Evolutionary conservation across 176 grass and related monocot genomes (phyloP), one percentile per base, ranked within the genome.

Genomic region (Saccharum spontaneum): DNA sequence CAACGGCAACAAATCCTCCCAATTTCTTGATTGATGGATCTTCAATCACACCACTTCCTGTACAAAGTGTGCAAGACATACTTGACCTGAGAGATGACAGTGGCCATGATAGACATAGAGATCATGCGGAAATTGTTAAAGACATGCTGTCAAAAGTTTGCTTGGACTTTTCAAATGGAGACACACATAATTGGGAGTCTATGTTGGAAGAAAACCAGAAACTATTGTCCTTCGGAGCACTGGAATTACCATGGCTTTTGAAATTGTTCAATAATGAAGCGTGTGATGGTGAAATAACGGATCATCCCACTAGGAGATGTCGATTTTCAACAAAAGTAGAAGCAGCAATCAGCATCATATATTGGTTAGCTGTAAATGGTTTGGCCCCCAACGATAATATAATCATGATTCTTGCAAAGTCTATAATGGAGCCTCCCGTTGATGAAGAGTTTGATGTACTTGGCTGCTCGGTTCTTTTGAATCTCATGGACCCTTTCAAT

Each of bases 401-500:
- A 75, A 81, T 98, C 68, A 88, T 82, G 48, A 94, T 80, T 78
- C 87, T 98, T 69, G 96, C 96, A 55, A 92, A 91, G 57, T 90
- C 83, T 73, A 71, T 95, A 70, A 90, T 98, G 93, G 83, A 93
- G 43, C 77, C 85, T 71, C 96, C 91, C 44, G 83, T 87, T 79
- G 83, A 87, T 66, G 93, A 93, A 89, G 96, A 93, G 70, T 71
- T 86, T 83, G 91, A 95, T 82, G 70, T 88, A 74, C 80, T 94
- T 84, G 81, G 87, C 57, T 94, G 91, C 62, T 93, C 88, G 8
- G 88, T 95, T 88, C 81, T 98, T 84, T 70, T 98, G 57, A 98
- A 98, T 92, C 91, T 98, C 74, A 55, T 90, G 82, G 93, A 98
- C 85, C 93, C 93, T 92, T 89, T 98, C 73, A 87, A 86, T 48